These are phyloP conservation scores for Bertia moriformis DNA, from an alignment of 2,329 filamentous ascomycete species.

Conservation along the genomic window DNA sequence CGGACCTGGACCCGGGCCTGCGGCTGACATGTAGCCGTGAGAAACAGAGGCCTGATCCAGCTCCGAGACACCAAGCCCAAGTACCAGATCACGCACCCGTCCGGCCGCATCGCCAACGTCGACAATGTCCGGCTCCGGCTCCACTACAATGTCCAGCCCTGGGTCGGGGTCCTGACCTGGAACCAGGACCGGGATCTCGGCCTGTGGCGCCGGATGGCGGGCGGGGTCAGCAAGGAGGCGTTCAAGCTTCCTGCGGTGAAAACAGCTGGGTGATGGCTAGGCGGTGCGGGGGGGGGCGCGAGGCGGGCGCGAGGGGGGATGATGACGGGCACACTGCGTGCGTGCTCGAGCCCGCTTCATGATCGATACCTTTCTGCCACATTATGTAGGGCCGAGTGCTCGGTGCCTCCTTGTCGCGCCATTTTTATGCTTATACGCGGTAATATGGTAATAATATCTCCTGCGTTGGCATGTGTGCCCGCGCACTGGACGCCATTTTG, in stretches of 20 bases:
- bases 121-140: constrained; percentile 65
- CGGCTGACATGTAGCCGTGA: constrained; percentile 6
- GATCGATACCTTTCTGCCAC: no score
- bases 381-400: no score
- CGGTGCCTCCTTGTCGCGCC: no score
- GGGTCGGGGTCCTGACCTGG: constrained; percentile 84
- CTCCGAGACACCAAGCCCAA: constrained; percentile 81
- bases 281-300: constrained; percentile 2
- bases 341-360: no score
- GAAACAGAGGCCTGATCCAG: constrained; percentile 51
- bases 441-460: no score
- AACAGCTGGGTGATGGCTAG: constrained; percentile 29
- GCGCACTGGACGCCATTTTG: no score
- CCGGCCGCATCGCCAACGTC: constrained; percentile 60
- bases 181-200: constrained; percentile 41
- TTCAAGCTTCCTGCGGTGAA: constrained; percentile 57
- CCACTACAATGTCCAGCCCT: constrained; percentile 95
- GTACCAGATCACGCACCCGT: constrained; percentile 90
- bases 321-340: constrained; percentile 6
- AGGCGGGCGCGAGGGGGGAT: constrained; percentile 4
- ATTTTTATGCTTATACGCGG: no score
- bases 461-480: no score
- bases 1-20: constrained; percentile 2
- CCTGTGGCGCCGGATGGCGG: constrained; percentile 49
- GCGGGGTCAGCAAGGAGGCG: constrained; percentile 45